Conservation (phyloP, 768 basidiomycete species). For the Gymnopilus junonius region DNA sequence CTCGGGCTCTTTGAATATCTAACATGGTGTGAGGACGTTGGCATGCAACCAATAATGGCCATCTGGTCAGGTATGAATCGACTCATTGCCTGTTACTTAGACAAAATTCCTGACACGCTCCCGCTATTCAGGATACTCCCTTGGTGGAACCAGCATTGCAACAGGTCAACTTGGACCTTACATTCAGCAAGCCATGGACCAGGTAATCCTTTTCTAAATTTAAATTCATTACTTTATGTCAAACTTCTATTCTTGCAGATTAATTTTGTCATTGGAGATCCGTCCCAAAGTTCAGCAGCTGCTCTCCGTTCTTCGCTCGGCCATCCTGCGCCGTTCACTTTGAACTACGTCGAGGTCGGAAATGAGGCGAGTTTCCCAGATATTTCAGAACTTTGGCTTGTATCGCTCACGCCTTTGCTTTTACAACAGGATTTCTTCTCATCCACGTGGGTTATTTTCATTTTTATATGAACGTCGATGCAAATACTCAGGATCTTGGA, state of each 20-base stretch:
- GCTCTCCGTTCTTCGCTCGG: constrained; percentile 17
- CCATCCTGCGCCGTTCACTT: constrained; percentile 17
- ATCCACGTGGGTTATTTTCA: constrained; percentile 18
- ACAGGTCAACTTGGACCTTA: constrained; percentile 51
- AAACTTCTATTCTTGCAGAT: constrained; percentile 36
- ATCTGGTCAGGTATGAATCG: constrained; percentile 54
- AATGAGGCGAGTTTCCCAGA: constrained; percentile 7
- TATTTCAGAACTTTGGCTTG: not conserved
- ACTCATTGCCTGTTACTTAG: not conserved
- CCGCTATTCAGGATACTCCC: constrained; percentile 36
- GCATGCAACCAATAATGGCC: constrained; percentile 67
- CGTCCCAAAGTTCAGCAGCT: constrained; percentile 42
- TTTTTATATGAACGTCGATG: too few species aligned
- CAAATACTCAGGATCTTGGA: too few species aligned
- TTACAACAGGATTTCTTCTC: constrained; percentile 25
- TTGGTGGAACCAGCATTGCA: constrained; percentile 50
- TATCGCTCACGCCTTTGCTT: not conserved
- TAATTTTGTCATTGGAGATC: constrained; percentile 63
- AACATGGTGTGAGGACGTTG: constrained; percentile 60
- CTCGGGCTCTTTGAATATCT: constrained; percentile 63
- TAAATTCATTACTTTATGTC: not conserved
- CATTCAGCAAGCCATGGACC: constrained; percentile 61
- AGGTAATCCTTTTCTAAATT: constrained; percentile 33
- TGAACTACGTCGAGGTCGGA: constrained; percentile 22
- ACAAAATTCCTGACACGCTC: not conserved